phyloP scores from a whole-genome alignment of 345 rosid genomes.

The Populus nigra region DNA sequence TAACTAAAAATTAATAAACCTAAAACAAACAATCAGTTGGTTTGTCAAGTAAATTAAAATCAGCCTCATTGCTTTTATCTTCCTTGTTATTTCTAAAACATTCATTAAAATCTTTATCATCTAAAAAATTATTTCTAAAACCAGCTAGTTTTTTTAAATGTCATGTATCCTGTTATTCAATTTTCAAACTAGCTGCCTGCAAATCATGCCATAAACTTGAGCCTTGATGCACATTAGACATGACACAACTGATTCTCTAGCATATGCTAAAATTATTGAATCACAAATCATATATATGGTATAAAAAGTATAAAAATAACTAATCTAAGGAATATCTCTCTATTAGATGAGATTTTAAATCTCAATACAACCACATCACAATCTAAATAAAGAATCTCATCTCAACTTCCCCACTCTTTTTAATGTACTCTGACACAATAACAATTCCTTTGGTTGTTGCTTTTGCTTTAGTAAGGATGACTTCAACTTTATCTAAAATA shows the following conservation, averaged over 20 bases:
- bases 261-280: not conserved
- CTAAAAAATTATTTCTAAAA: too few species aligned
- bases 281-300: not conserved
- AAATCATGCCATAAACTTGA: not conserved
- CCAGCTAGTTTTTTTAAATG: too few species aligned
- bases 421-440: slow-evolving; percentile 64
- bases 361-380: too few species aligned
- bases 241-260: not conserved
- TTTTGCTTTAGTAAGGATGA: slow-evolving; percentile 75
- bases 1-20: too few species aligned
- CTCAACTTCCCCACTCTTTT: slow-evolving; percentile 78
- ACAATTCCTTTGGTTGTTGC: slow-evolving; percentile 76
- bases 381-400: slow-evolving; percentile 37
- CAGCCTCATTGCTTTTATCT: too few species aligned
- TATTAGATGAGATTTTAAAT: too few species aligned
- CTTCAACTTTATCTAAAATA: slow-evolving; percentile 82
- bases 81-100: too few species aligned
- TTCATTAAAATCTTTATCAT: too few species aligned
- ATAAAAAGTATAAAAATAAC: not conserved
- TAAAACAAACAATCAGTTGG: too few species aligned
- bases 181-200: too few species aligned
- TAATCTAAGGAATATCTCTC: not conserved
- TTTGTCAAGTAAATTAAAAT: too few species aligned
- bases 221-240: not conserved
- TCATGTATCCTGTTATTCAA: too few species aligned